phyloP scores from a whole-genome alignment of 352 stramenopile species.

The Phytophthora pistaciae region DNA sequence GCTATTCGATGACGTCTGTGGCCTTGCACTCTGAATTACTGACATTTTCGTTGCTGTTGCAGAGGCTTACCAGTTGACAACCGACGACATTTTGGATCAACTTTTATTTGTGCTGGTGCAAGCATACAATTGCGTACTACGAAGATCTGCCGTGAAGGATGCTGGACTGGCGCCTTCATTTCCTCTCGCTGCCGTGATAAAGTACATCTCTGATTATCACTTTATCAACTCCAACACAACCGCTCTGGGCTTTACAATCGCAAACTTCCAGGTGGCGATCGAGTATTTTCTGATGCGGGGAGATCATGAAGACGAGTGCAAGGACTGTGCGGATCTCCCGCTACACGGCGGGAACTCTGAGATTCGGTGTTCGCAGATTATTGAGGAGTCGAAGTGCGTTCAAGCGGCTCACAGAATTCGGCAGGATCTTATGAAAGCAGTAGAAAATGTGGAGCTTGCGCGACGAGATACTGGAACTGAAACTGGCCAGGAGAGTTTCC shows the following conservation, averaged over 20 bases:
- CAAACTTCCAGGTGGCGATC: conserved; percentile 83
- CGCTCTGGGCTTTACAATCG: conserved; percentile 79
- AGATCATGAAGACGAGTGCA: conserved; percentile 34
- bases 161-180: conserved; percentile 37
- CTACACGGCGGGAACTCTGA: conserved; percentile 20
- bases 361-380: conserved; percentile 28
- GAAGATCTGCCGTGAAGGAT: conserved; percentile 10
- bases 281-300: conserved; percentile 79
- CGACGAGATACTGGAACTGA: conserved; percentile 24
- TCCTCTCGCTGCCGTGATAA: conserved; percentile 63
- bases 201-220: conserved; percentile 83
- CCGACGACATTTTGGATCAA: conserved; percentile 85
- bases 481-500: conserved; percentile 21
- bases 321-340: conserved; percentile 26
- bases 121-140: conserved; percentile 37
- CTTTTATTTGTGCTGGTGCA: conserved; percentile 77
- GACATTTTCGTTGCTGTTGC: background rate
- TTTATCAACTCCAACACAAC: conserved; percentile 89
- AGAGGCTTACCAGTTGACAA: conserved; percentile 72
- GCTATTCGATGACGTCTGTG: background rate
- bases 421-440: conserved; percentile 29
- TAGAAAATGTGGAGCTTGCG: conserved; percentile 32
- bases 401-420: conserved; percentile 33
- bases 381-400: conserved; percentile 39
- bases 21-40: background rate